These are phyloP conservation scores for Thalassiosira hispida DNA, from an alignment of 352 stramenopile genomes.

Conservation along the genomic window DNA sequence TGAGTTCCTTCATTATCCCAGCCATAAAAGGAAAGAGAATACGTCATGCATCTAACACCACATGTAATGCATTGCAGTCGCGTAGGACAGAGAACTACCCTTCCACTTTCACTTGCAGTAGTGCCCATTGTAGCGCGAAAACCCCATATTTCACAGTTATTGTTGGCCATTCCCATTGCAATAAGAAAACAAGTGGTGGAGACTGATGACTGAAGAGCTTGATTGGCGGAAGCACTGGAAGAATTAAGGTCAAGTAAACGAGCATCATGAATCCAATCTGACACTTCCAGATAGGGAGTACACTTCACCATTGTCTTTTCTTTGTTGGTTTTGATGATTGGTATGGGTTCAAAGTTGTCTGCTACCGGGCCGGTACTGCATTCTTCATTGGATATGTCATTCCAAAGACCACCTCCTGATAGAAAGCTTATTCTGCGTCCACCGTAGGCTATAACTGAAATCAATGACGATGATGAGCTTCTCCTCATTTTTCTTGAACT, in stretches of 20 bases:
- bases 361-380: not conserved
- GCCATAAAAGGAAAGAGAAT: conserved; percentile 50
- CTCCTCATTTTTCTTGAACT: not conserved
- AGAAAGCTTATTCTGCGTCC: conserved; percentile 45
- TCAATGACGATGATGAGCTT: not conserved
- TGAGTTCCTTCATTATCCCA: conserved; percentile 20
- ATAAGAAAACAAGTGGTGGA: conserved; percentile 31
- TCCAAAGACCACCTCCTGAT: conserved; percentile 35
- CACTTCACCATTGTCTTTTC: not conserved
- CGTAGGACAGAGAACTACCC: conserved; percentile 16
- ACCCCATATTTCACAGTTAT: conserved; percentile 65
- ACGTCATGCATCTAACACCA: conserved; percentile 55
- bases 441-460: conserved; percentile 32
- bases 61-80: conserved; percentile 44
- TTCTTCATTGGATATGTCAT: not conserved
- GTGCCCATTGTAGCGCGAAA: conserved; percentile 7
- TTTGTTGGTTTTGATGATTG: conserved; percentile 9
- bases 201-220: not conserved
- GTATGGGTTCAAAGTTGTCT: conserved; percentile 33
- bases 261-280: conserved; percentile 68
- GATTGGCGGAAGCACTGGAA: conserved; percentile 1
- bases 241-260: conserved; percentile 33
- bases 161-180: conserved; percentile 57
- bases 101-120: not conserved
- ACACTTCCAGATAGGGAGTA: conserved; percentile 39